Evolutionary conservation across 768 basidiomycete genomes (phyloP).

Genomic region (Tulasnella sp.): DNA sequence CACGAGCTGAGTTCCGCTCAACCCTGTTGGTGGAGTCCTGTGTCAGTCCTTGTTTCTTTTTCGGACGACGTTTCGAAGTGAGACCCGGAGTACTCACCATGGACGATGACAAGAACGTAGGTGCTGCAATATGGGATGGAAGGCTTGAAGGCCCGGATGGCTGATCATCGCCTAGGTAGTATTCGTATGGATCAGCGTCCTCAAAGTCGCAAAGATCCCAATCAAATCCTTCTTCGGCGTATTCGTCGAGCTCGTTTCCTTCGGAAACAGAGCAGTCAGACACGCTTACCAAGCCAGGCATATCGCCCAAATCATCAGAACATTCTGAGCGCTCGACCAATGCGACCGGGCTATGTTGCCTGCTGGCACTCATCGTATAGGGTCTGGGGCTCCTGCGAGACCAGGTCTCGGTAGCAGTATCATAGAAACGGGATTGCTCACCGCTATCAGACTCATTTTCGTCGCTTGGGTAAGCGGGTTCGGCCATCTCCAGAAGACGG

Average conservation of each 20-base stretch:
- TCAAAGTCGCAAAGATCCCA: not conserved
- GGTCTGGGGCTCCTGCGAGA: not conserved
- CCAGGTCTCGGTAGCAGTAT: not conserved
- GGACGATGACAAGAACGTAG: not conserved
- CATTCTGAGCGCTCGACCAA: no score
- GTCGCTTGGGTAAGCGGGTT: not conserved
- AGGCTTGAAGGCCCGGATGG: not conserved
- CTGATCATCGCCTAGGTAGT: not conserved
- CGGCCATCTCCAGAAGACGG: not conserved
- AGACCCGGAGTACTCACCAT: not conserved
- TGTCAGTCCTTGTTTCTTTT: not conserved
- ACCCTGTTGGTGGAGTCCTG: not conserved
- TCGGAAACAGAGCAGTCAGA: no score
- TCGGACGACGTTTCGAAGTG: not conserved
- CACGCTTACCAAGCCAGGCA: no score
- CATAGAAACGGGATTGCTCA: not conserved
- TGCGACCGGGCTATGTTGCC: no score
- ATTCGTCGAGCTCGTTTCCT: no score
- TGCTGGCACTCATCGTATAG: not conserved
- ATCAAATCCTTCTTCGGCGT: no score
- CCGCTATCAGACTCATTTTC: not conserved
- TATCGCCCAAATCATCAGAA: no score
- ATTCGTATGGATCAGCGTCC: not conserved
- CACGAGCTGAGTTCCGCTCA: constrained; percentile 20
- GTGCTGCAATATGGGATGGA: not conserved